Conservation (phyloP, 1,139 yeast genomes). For the Yamadazyma diddensiae region DNA sequence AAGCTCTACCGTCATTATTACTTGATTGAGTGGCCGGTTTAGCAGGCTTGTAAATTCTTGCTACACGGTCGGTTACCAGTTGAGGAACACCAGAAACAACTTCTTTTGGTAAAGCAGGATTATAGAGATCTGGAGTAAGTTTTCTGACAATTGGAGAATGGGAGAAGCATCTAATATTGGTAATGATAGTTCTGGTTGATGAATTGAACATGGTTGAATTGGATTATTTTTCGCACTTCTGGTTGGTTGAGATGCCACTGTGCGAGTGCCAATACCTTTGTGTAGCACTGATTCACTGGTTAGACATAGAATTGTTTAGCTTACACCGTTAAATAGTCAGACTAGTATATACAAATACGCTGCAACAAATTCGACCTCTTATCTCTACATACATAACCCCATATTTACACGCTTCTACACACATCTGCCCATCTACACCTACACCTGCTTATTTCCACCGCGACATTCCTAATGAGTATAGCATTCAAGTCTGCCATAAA, state of each 20-base stretch:
- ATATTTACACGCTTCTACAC: too few species aligned
- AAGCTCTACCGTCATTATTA: slow-evolving; percentile 48
- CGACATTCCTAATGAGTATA: slow-evolving; percentile 16
- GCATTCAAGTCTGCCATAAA: slow-evolving; percentile 33
- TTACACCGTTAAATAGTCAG: too few species aligned
- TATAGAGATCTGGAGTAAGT: slow-evolving; percentile 21
- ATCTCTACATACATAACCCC: too few species aligned
- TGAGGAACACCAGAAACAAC: slow-evolving; percentile 83
- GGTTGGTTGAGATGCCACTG: slow-evolving; percentile 10
- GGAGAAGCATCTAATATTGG: slow-evolving; percentile 21
- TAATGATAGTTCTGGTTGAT: not conserved
- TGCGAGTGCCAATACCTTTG: too few species aligned
- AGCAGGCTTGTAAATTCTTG: slow-evolving; percentile 73
- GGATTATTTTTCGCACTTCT: slow-evolving; percentile 13
- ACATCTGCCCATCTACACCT: too few species aligned
- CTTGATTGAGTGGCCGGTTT: slow-evolving; percentile 86
- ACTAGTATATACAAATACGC: too few species aligned
- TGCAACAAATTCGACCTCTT: too few species aligned
- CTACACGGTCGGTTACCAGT: slow-evolving; percentile 60
- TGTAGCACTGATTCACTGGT: too few species aligned
- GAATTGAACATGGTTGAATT: slow-evolving; percentile 2
- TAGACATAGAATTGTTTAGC: too few species aligned
- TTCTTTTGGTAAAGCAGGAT: slow-evolving; percentile 45
- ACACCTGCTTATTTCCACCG: too few species aligned
- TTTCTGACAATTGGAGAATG: slow-evolving; percentile 14